A percentile compares a stretch with the other conserved stretches of the same genome.
phyloP scores from a whole-genome alignment of 2,329 filamentous ascomycete genomes.

The Trichoderma sp. region DNA sequence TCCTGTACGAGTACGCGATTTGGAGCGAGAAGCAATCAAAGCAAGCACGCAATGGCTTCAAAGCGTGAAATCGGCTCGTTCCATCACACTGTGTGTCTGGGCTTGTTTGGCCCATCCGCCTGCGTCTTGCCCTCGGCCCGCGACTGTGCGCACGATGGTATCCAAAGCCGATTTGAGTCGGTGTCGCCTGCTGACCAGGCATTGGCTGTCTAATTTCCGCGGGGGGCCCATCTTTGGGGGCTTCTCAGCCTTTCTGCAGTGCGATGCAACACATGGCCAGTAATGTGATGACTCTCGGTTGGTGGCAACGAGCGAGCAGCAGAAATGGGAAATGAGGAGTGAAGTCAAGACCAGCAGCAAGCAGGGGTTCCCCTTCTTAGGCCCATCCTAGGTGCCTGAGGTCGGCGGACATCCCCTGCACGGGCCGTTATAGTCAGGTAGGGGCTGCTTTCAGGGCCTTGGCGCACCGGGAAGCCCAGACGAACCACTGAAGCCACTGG shows the following conservation, averaged over 20 bases:
- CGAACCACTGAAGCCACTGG: background rate
- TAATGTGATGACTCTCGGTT: background rate
- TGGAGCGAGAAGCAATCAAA: background rate
- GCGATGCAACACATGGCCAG: constrained; percentile 13
- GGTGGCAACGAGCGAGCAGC: background rate
- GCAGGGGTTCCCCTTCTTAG: background rate
- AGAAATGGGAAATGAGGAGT: constrained; percentile 11
- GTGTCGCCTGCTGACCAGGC: constrained; percentile 12
- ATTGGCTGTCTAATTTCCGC: constrained; percentile 13
- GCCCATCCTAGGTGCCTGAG: background rate
- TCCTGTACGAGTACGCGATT: background rate
- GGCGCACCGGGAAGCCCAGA: background rate
- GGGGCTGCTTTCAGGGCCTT: background rate
- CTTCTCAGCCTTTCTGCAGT: constrained; percentile 12
- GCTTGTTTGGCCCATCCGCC: background rate
- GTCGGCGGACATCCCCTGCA: background rate
- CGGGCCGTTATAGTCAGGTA: background rate
- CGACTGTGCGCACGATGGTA: background rate
- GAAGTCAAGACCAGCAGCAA: background rate
- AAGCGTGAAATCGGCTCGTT: background rate
- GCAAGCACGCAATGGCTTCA: background rate
- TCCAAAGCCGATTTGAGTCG: background rate
- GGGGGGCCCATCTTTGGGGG: constrained; percentile 4
- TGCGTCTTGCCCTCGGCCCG: background rate
- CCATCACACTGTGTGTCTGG: background rate